A percentile compares a stretch with the other conserved stretches of the same genome.
phyloP scores from a whole-genome alignment of 148 eudicot species.

The Simmondsia chinensis region DNA sequence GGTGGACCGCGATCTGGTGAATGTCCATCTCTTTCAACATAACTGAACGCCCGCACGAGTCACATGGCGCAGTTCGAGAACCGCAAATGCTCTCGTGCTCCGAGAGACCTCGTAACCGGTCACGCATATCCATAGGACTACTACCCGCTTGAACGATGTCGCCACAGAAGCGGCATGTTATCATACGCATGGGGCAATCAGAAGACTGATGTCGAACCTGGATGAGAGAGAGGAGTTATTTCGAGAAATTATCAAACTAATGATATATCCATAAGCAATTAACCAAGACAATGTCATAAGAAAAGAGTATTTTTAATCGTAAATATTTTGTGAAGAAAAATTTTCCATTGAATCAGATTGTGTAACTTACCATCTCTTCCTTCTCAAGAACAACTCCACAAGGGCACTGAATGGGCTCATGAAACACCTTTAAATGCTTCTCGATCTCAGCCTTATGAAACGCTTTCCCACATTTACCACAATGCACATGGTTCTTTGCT shows the following conservation, averaged over 20 bases:
- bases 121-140: slow-evolving; percentile 58
- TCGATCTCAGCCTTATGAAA: slow-evolving; percentile 73
- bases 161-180: slow-evolving; percentile 83
- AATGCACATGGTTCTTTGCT: slow-evolving; percentile 70
- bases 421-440: slow-evolving; percentile 85
- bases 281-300: too few relatives aligned
- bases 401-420: slow-evolving; percentile 68
- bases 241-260: neutral
- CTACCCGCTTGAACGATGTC: slow-evolving; percentile 86
- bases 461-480: slow-evolving; percentile 74
- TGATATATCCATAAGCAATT: too few relatives aligned
- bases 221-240: slow-evolving; percentile 1
- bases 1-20: slow-evolving; percentile 86
- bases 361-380: slow-evolving; percentile 70
- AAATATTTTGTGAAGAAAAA: too few relatives aligned
- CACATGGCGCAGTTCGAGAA: slow-evolving; percentile 88
- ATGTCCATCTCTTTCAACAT: slow-evolving; percentile 96
- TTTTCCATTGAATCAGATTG: too few relatives aligned
- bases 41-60: slow-evolving; percentile 84
- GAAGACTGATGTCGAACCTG: slow-evolving; percentile 78
- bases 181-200: slow-evolving; percentile 69
- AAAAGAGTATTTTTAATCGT: too few relatives aligned
- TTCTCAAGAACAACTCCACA: slow-evolving; percentile 86
- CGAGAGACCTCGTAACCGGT: slow-evolving; percentile 64
- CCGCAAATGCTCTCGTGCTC: slow-evolving; percentile 88